These are phyloP conservation scores for Gautieria morchelliformis DNA, from an alignment of 768 basidiomycete species.

Conservation along the genomic window DNA sequence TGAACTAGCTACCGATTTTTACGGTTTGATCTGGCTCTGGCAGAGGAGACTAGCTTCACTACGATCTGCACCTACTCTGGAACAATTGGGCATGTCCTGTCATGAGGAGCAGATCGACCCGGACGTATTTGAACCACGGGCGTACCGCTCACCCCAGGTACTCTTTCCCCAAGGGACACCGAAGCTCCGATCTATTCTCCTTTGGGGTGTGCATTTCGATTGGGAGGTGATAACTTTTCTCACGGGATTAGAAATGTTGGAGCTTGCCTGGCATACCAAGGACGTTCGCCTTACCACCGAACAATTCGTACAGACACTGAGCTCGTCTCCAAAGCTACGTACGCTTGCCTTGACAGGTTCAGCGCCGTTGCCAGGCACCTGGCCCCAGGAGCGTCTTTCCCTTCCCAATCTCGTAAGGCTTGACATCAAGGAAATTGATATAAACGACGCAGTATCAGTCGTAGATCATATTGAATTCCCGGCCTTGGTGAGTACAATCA, in stretches of 20 bases:
- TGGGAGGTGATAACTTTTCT: not conserved
- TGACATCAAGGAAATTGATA: not conserved
- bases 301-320: not conserved
- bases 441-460: not conserved
- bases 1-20: not conserved
- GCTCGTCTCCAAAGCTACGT: not conserved
- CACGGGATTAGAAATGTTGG: not conserved
- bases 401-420: not conserved
- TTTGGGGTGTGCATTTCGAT: slow-evolving; percentile 7
- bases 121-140: not conserved
- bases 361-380: not conserved
- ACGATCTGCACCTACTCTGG: not conserved
- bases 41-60: not conserved
- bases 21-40: not conserved
- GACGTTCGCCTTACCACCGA: not conserved
- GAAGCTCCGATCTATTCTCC: not conserved
- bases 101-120: not conserved
- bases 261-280: slow-evolving; percentile 1
- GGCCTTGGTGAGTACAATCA: not conserved
- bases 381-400: not conserved
- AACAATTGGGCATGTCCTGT: not conserved
- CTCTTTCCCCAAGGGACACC: not conserved
- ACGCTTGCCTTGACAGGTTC: not conserved
- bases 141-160: not conserved
- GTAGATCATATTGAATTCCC: slow-evolving; percentile 3